Conservation (phyloP, 208 protist species). For the Leptomonas pyrrhocoris region DNA sequence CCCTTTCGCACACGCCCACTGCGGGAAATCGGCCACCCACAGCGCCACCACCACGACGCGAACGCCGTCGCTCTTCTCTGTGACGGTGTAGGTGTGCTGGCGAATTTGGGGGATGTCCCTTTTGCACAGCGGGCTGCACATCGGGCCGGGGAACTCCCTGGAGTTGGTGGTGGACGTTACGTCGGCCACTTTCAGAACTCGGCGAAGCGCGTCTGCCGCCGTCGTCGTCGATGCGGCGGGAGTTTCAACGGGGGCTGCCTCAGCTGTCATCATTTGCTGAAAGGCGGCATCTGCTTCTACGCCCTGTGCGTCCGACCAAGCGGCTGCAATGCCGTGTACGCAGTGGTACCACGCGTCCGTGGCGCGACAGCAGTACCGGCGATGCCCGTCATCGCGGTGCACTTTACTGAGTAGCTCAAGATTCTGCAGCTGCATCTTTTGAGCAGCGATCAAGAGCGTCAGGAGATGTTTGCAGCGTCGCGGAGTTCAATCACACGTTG, state of each 20-base stretch:
- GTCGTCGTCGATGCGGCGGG: too few relatives aligned
- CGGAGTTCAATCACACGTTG: too few relatives aligned
- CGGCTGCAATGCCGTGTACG: slow-evolving; percentile 13
- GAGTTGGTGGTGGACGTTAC: slow-evolving; percentile 23
- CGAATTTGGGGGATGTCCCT: slow-evolving; percentile 36
- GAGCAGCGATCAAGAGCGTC: slow-evolving; percentile 13
- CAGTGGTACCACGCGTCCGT: slow-evolving; percentile 24
- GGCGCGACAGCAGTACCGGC: slow-evolving; percentile 27
- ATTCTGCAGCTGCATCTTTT: slow-evolving; percentile 25
- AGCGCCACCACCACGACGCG: slow-evolving; percentile 59
- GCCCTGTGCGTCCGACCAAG: slow-evolving; percentile 1
- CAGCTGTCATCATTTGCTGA: neutral
- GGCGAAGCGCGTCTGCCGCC: slow-evolving; percentile 19
- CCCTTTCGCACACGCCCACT: slow-evolving; percentile 33
- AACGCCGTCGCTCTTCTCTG: slow-evolving; percentile 84
- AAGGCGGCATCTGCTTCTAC: slow-evolving; percentile 1
- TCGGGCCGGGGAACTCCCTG: slow-evolving; percentile 65
- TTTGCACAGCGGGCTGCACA: slow-evolving; percentile 76
- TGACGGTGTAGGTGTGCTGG: slow-evolving; percentile 54
- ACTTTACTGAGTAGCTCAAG: slow-evolving; percentile 23
- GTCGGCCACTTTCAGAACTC: slow-evolving; percentile 9
- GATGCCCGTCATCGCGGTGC: slow-evolving; percentile 1
- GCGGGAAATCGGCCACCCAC: slow-evolving; percentile 37
- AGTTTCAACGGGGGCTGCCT: neutral
- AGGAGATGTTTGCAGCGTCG: neutral